Evolutionary conservation across 2,329 filamentous ascomycete genomes (phyloP), one percentile per base, ranked within the genome.

Genomic region (Botrytis sinoallii): DNA sequence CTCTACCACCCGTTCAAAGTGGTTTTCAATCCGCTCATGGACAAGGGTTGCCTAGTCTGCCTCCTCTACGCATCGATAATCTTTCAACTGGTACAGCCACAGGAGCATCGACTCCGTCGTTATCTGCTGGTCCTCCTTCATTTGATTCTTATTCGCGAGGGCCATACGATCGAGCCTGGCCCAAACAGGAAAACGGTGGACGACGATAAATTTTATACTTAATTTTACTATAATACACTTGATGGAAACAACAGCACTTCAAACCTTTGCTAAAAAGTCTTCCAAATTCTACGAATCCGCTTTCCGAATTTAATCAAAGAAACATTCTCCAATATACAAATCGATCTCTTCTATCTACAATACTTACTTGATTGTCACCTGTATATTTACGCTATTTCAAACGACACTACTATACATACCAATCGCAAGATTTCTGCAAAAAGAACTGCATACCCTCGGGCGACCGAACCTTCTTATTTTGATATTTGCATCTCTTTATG

Each of bases 41-140:
- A 20, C 76, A 75, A 60, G 77, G 75, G 57, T 73, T 77, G 8
- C 75, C 76, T 40, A 80, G 59, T 64, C 72, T 81, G 10, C 80
- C 80, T n/a, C 80, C 80, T 48, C 65, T 81, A 40, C 75, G 79
- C 57, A 80, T 80, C 29, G 79, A 81, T 10, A 78, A 76, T 55
- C 67, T 78, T 4, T 66, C 77, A 55, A 69, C 73, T 18, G 74
- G 76, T 16, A 66, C 73, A 16, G 68, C 75, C 25, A 65, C 70
- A 0, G 67, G 71, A 20, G 65, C 65, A 25, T 67, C 75, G 16
- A 77, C 78, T 9, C 75, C 75, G 64, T 60, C 76, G 32, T 76
- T 78, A 29, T 73, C 75, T 32, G 73, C 73, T 35, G 74, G 72
- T 12, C 77, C 69, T 20, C 74, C 76, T 20, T 74, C 77, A n/a